Evolutionary conservation across 495 filamentous ascomycete genomes (phyloP), one percentile per base, ranked within the genome.

Genomic region (Trichocladium antarcticum): DNA sequence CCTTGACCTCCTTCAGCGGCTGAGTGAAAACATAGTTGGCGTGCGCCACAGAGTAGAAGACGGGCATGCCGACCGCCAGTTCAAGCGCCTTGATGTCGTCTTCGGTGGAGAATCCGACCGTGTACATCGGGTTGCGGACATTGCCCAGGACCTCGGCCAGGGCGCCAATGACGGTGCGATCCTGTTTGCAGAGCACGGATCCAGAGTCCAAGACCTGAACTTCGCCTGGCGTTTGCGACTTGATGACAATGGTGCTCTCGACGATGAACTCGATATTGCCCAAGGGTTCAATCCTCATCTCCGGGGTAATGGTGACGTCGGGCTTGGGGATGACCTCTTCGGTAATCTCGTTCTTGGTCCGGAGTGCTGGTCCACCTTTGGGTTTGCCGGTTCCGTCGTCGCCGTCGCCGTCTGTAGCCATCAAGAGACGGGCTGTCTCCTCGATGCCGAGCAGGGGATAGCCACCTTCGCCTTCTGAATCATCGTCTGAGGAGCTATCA

Each of bases 11-110:
- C 62, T 83, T 83, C 37, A 96, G 65, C 4, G 79, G 73, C 63
- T 92, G 76, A 0, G 90, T 95, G 57, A 94, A 89, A 14, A 93
- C 85, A 47, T 82, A 89, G 3, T 74, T 79, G 42, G 86, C 84
- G 57, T 89, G 80, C 14, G 73, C 60, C 16, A 81, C 75, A 0
- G 89, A 81, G 50, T 94, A 95, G 67, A 78, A 96, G 1, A 96
- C 66, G 10, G 72, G 70, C 21, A 76, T 76, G n/a, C 80, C 84
- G 32, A 72, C 65, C 6, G 60, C 59, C 6, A 96, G 56, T n/a
- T 80, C 82, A 9, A 75, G 70, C 20, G 80, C 76, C 9, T 72
- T 64, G 21, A 92, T 78, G 41, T 89, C 85, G 9, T 74, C 72
- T 2, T 74, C 66, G 21, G 74, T 81, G 1, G 73, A 67, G 60